Base-by-base conservation (phyloP, 108 stramenopile species). In the Conticribra weissflogii region DNA sequence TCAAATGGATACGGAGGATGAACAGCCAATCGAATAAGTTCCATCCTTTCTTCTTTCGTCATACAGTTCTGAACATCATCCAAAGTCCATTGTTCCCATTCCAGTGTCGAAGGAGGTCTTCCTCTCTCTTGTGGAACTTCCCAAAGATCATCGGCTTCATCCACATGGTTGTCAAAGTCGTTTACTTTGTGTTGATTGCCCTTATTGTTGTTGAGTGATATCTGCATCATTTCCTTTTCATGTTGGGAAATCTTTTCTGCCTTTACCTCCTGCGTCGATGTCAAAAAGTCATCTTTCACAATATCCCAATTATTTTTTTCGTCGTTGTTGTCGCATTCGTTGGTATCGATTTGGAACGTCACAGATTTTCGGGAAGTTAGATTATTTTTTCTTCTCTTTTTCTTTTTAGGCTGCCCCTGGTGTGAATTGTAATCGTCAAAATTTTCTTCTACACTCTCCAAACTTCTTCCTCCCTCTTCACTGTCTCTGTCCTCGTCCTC, bases 1-100 rank as follows among this genome's bases (percentile, higher is more conserved):
- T 63, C 61, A 51, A 51, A 59, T 3, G 77, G 67, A 27, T 49
- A 71, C 25, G 70, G 69, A 50, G 77, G 77, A 62, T 78, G 64
- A 2, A 71, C 67, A 41, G 47, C 22, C 2, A 27, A 54, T 31
- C 3, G n/a, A 41, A 78, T 66, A 24, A 78, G 45, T 23, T 71
- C 15, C 9, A 49, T 31, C 21, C 65, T 46, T 61, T 78, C 70
- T 41, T 53, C 34, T 21, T 47, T 21, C 27, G 70, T 31, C 34
- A 78, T 59, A 41, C 53, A 52, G 14, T 66, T 36, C n/a, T 59
- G 19, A 44, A 78, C 53, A 44, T 66, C 59, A 19, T 67, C 21
- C 59, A 59, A 66, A 21, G 21, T 64, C 34, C 54, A 61, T 60
- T 33, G 0, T 19, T 41, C 49, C n/a, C 54, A 45, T 29, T 59